Base-by-base conservation (phyloP, 1,139 yeast species). In the Diutina rugosa region DNA sequence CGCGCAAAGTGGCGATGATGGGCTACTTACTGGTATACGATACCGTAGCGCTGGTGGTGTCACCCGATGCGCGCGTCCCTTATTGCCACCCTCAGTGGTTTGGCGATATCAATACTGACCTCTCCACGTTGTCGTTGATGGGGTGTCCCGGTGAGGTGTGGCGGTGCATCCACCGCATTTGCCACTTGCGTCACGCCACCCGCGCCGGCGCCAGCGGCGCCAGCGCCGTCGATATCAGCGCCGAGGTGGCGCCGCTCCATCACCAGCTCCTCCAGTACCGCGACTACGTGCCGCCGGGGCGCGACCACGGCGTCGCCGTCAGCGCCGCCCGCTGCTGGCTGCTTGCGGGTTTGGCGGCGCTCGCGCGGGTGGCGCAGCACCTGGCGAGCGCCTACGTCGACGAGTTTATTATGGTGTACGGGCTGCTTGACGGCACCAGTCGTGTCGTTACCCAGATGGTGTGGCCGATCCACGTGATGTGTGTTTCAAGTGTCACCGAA, bases 121-220 rank as follows among this genome's bases (percentile, higher is more conserved):
- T 77, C 9, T 77, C 82, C 7, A 78, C 82, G 0, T 72, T 77
- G 6, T 72, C 70, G 56, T 72, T 80, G 74, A 78, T 78, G 77
- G 84, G 84, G 0, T 80, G 84, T 60, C 84, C 84, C 0, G 82
- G 81, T 1, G 82, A 78, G 58, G 72, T 80, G 0, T 79, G 80
- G 62, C 65, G 66, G 26, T 73, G 79, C 3, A 68, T 79, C 64
- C 66, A 73, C 1, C 69, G 72, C 56, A 70, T 79, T 2, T 77
- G 82, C 59, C 61, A 63, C 9, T 60, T 78, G 12, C 65, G 82
- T 21, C 26, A 21, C 26, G 26, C 26, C 26, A 21, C 26, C 26
- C 26, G 4, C 26, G 26, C 26, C 26, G 26, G 26, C 26, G 26
- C 26, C 26, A 21, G 26, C 26, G 26, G 26, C 26, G 26, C 26